A percentile compares a stretch with the other conserved stretches of the same genome.
Evolutionary conservation across 1,284 basidiomycete species (phyloP).

Genomic region (Leccinum cinnamomeum): DNA sequence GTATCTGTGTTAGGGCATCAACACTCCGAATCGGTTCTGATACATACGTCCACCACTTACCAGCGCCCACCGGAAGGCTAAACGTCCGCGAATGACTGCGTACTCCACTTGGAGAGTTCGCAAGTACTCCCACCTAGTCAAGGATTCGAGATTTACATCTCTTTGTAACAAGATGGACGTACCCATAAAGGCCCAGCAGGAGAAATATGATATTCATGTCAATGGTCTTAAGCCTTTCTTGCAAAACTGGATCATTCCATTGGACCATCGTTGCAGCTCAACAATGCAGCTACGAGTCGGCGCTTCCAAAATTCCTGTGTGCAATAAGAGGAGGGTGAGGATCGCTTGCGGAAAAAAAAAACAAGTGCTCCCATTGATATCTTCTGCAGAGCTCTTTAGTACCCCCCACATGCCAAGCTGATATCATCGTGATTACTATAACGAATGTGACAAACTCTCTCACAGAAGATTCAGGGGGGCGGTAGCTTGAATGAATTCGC

Average conservation of each 20-base stretch:
- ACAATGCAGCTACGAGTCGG: background rate
- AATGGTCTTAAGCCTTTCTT: background rate
- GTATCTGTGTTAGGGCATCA: constrained; percentile 12
- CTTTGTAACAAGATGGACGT: background rate
- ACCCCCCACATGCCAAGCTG: background rate
- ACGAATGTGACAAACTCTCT: background rate
- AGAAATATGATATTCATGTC: constrained; percentile 12
- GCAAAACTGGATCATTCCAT: constrained; percentile 7
- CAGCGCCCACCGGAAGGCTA: constrained; percentile 22
- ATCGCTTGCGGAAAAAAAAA: background rate
- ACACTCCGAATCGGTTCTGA: background rate
- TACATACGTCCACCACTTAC: constrained; percentile 4
- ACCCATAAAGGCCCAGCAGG: constrained; percentile 23
- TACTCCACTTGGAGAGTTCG: constrained; percentile 20
- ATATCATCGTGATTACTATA: background rate
- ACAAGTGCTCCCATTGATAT: background rate
- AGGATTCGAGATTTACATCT: background rate
- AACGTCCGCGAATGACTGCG: constrained; percentile 18
- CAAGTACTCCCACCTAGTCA: constrained; percentile 26
- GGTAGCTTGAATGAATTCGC: background rate
- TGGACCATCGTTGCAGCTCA: constrained; percentile 12
- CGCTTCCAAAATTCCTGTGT: background rate
- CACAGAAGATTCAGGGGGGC: background rate
- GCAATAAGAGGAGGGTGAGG: background rate
- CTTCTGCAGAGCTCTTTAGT: background rate